Conservation (phyloP, 1,139 yeast species). For the Kurtzmaniella quercitrusa region DNA sequence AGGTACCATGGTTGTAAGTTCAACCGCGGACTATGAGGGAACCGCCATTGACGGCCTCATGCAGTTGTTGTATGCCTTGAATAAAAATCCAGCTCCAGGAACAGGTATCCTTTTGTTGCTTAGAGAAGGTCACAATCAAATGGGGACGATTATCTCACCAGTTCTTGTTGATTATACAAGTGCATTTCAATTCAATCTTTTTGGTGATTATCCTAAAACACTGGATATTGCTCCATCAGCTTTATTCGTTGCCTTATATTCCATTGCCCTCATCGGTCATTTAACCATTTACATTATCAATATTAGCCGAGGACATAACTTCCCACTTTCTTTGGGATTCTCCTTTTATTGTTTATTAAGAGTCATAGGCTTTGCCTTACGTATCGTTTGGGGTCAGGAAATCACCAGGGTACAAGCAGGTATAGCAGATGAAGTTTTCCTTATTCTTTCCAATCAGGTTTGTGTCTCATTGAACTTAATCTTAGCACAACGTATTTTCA, state of each 20-base stretch:
- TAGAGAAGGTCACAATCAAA: slow-evolving; percentile 22
- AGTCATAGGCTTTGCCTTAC: slow-evolving; percentile 55
- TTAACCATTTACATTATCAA: slow-evolving; percentile 48
- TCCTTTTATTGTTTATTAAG: slow-evolving; percentile 50
- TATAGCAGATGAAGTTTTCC: slow-evolving; percentile 56
- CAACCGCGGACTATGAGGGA: slow-evolving; percentile 4
- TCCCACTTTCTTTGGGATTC: slow-evolving; percentile 56
- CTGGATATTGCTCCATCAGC: slow-evolving; percentile 61
- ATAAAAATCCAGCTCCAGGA: slow-evolving; percentile 47
- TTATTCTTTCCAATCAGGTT: slow-evolving; percentile 53
- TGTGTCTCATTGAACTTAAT: slow-evolving; percentile 59
- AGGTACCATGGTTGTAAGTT: background rate
- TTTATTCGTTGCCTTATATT: slow-evolving; percentile 53
- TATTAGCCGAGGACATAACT: slow-evolving; percentile 57
- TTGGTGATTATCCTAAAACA: slow-evolving; percentile 63
- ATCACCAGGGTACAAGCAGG: slow-evolving; percentile 47
- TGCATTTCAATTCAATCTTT: slow-evolving; percentile 46
- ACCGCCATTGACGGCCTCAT: slow-evolving; percentile 31
- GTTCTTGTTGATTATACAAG: slow-evolving; percentile 31
- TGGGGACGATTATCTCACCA: slow-evolving; percentile 33
- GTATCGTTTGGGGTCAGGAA: slow-evolving; percentile 58
- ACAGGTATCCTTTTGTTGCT: slow-evolving; percentile 42
- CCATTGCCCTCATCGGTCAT: slow-evolving; percentile 47
- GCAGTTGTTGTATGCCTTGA: slow-evolving; percentile 23
- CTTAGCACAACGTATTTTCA: slow-evolving; percentile 72